Base-by-base conservation (phyloP, 495 filamentous ascomycete species). In the Articulospora tetracladia region DNA sequence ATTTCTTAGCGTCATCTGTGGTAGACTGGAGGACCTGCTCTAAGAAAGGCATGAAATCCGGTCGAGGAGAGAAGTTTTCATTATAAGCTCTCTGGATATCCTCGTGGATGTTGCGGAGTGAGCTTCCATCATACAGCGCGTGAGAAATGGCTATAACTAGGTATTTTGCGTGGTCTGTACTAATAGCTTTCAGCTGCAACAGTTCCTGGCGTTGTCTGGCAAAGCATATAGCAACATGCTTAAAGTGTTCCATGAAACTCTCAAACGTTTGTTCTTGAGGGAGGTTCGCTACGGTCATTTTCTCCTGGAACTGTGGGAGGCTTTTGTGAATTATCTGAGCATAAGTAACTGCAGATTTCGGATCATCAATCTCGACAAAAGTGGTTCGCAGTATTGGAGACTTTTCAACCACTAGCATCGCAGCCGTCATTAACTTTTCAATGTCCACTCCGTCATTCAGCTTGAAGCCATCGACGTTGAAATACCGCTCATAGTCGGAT, bases 81-180 rank as follows among this genome's bases (percentile, higher is more conserved):
- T 73, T 44, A 62, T 90, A 92, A 19, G 86, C 82, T 36, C 63
- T 73, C 24, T 74, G 68, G 0, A 94, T 81, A 57, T 91, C 87
- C 41, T 79, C 72, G 63, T 91, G 86, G 12, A 94, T 70, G 10
- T 89, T 74, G 15, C 75, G 71, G 13, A 92, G 72, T 10, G 88
- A 91, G 76, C 81, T 87, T 10, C 90, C 90, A 67, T 94, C 90
- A 62, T 92, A 93, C 34, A 92, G 76, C 0, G 88, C 89, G 69
- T 94, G 90, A 2, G 90, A 80, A 50, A 92, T 83, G 13, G 89
- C 91, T 20, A 92, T 67, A 0, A 91, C 68, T 3, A 92, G 62
- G 62, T 86, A 85, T 1, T 50, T 59, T 3, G 57, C 65, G 1
- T 60, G 59, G 6, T 70, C 63, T 24, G 76, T 60, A 10, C 57